Evolutionary conservation across 2,329 filamentous ascomycete genomes (phyloP).

Genomic region (Metarhizium album): DNA sequence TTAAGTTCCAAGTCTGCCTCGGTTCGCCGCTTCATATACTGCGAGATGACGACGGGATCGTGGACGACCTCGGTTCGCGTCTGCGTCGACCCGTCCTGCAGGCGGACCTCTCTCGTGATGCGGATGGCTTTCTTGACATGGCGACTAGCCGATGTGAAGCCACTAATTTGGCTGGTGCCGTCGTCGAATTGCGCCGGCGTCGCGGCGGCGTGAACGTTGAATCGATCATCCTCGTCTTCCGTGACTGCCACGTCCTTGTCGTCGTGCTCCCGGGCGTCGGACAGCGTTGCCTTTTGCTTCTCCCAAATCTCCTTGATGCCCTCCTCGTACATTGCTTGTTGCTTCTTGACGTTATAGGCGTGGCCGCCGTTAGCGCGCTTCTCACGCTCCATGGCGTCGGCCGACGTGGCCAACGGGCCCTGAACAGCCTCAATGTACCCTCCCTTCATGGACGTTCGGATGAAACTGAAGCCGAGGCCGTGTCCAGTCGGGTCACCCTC

Average conservation of each 20-base stretch:
- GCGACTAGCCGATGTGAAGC: constrained; percentile 54
- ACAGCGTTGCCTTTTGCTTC: constrained; percentile 69
- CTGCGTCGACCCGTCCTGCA: constrained; percentile 40
- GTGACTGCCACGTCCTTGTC: constrained; percentile 48
- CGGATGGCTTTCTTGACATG: constrained; percentile 55
- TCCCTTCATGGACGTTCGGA: constrained; percentile 97
- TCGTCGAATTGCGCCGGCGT: constrained; percentile 64
- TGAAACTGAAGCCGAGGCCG: constrained; percentile 91
- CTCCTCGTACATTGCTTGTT: constrained; percentile 84
- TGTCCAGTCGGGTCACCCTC: constrained; percentile 90
- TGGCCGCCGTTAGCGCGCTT: constrained; percentile 86
- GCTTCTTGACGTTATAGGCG: constrained; percentile 92
- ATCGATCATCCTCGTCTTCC: constrained; percentile 54
- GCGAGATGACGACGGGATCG: constrained; percentile 77
- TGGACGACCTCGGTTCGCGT: constrained; percentile 58
- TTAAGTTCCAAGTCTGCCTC: constrained; percentile 60
- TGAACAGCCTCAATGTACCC: constrained; percentile 78
- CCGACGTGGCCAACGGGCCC: constrained; percentile 53
- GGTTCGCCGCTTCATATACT: constrained; percentile 72
- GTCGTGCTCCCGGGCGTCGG: constrained; percentile 58
- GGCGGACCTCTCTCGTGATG: constrained; percentile 55
- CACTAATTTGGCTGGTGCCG: constrained; percentile 67
- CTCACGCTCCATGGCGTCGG: constrained; percentile 79
- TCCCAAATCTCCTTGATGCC: constrained; percentile 91
- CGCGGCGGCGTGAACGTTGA: constrained; percentile 60